phyloP scores from a whole-genome alignment of 306 rosid genomes.

The Dryas octopetala region DNA sequence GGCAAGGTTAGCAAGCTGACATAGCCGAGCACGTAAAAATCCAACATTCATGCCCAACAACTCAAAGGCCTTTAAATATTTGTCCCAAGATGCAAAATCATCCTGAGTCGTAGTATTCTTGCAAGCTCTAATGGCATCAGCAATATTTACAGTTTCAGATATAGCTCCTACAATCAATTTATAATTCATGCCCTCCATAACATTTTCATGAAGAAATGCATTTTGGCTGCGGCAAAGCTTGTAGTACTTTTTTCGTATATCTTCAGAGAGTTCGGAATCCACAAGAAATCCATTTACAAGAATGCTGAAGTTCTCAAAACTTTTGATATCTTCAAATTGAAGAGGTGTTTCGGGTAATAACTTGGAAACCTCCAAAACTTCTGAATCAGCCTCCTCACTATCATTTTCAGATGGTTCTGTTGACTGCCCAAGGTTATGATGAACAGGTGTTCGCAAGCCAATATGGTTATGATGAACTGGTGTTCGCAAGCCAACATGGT shows the following conservation, averaged over 20 bases:
- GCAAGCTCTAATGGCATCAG: slow-evolving; percentile 57
- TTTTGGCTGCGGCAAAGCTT: slow-evolving; percentile 69
- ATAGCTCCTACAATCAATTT: slow-evolving; percentile 54
- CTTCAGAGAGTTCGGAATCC: slow-evolving; percentile 56
- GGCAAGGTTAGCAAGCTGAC: slow-evolving; percentile 56
- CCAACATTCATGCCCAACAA: slow-evolving; percentile 74
- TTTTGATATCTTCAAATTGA: slow-evolving; percentile 51
- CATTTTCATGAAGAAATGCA: slow-evolving; percentile 69
- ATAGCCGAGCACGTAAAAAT: slow-evolving; percentile 54
- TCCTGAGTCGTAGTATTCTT: slow-evolving; percentile 40
- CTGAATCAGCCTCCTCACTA: slow-evolving; percentile 67
- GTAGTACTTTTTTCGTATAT: slow-evolving; percentile 60
- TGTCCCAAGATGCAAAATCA: slow-evolving; percentile 71
- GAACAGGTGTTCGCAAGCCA: too few species aligned
- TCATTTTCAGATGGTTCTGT: slow-evolving; percentile 45
- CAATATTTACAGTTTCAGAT: slow-evolving; percentile 49
- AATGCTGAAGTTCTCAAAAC: slow-evolving; percentile 53
- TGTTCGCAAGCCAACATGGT: too few species aligned
- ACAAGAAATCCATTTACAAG: slow-evolving; percentile 51
- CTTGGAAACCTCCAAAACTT: slow-evolving; percentile 44
- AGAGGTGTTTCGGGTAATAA: slow-evolving; percentile 21
- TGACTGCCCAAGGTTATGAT: slow-evolving; percentile 9
- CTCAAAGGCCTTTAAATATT: slow-evolving; percentile 61
- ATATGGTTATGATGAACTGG: too few species aligned
- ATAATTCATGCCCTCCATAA: slow-evolving; percentile 47